phyloP scores from a whole-genome alignment of 352 stramenopile species.

The Pythium biforme region DNA sequence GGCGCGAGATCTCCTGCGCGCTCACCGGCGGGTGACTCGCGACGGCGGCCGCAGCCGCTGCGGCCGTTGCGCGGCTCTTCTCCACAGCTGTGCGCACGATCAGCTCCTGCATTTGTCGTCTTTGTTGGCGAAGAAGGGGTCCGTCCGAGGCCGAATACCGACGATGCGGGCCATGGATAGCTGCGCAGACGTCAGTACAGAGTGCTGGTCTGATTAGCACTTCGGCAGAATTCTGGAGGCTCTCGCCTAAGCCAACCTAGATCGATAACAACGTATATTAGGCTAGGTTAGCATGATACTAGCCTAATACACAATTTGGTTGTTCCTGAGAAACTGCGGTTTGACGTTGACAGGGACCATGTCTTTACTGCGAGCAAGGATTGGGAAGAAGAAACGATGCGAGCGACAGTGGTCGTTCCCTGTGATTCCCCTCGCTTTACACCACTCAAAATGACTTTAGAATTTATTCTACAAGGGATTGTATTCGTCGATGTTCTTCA shows the following conservation, averaged over 20 bases:
- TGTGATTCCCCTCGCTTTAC: background rate
- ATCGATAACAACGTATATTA: background rate
- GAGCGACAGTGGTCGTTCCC: background rate
- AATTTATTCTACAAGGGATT: too few relatives aligned
- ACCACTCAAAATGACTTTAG: background rate
- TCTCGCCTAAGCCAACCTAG: slow-evolving; percentile 4
- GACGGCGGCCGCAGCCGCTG: slow-evolving; percentile 20
- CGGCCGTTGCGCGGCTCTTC: slow-evolving; percentile 23
- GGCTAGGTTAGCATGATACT: too few relatives aligned
- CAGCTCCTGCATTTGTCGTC: slow-evolving; percentile 26
- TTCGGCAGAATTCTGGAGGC: slow-evolving; percentile 15
- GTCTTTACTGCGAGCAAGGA: slow-evolving; percentile 6
- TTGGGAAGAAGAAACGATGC: background rate
- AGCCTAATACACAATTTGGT: background rate
- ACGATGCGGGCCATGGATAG: background rate
- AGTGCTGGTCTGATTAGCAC: background rate
- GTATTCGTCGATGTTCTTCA: too few relatives aligned
- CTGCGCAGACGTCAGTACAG: background rate
- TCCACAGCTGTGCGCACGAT: slow-evolving; percentile 29
- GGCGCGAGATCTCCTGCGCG: slow-evolving; percentile 18
- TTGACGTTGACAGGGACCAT: slow-evolving; percentile 1
- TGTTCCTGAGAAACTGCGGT: background rate
- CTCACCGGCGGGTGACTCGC: slow-evolving; percentile 9
- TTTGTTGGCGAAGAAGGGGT: too few relatives aligned
- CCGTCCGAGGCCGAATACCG: background rate